phyloP scores from a whole-genome alignment of 495 filamentous ascomycete genomes.

The Xylaria palmicola region DNA sequence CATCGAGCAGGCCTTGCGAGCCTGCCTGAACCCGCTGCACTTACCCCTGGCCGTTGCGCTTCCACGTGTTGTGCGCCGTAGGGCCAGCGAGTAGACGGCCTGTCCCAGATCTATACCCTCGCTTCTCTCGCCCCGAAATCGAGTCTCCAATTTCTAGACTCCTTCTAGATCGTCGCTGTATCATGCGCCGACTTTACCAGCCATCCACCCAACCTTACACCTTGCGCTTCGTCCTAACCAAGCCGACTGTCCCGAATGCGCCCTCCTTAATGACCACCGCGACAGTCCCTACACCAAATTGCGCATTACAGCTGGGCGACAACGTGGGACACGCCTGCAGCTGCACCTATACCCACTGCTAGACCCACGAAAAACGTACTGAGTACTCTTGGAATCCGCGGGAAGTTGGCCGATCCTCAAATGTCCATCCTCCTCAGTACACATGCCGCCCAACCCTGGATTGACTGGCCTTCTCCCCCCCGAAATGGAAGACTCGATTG shows the following conservation, averaged over 20 bases:
- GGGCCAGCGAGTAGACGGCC: conserved; percentile 11
- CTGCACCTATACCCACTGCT: conserved; percentile 16
- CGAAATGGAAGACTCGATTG: conserved; percentile 30
- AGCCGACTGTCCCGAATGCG: conserved; percentile 8
- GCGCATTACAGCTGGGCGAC: conserved; percentile 2
- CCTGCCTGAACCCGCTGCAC: conserved; percentile 16
- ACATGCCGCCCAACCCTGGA: conserved; percentile 29
- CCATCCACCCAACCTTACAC: conserved; percentile 7
- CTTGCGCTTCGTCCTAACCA: not conserved
- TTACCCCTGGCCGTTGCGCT: conserved; percentile 13
- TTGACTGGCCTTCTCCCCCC: conserved; percentile 37
- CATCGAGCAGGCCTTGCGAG: conserved; percentile 7
- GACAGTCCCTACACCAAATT: not conserved
- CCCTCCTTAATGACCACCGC: conserved; percentile 5
- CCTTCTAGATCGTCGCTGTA: conserved; percentile 14
- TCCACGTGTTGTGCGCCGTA: conserved; percentile 19
- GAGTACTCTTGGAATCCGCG: conserved; percentile 15
- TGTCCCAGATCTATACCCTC: conserved; percentile 6
- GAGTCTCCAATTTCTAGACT: conserved; percentile 10
- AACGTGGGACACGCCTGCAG: conserved; percentile 1
- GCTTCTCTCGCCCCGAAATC: conserved; percentile 2
- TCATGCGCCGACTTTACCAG: conserved; percentile 15
- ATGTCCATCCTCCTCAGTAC: conserved; percentile 22
- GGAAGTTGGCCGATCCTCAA: conserved; percentile 20
- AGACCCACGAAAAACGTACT: conserved; percentile 17